These are phyloP conservation scores for Fusarium nelsonii DNA, from an alignment of 2,329 filamentous ascomycete genomes.

Conservation along the genomic window DNA sequence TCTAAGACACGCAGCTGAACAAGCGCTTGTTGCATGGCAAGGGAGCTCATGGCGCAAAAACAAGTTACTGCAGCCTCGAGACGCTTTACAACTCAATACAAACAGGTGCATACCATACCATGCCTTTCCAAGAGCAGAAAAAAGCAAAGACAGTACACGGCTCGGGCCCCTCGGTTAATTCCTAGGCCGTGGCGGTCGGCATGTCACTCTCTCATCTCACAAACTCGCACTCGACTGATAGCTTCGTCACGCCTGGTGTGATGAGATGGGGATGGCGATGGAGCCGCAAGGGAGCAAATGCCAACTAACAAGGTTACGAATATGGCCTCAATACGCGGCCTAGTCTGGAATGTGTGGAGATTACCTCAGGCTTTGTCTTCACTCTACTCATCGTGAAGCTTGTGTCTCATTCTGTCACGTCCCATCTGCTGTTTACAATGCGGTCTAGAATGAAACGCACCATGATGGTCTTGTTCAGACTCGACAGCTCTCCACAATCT, in stretches of 20 bases:
- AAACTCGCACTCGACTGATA: conserved; percentile 5
- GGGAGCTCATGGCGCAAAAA: conserved; percentile 24
- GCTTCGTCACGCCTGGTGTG: conserved; percentile 13
- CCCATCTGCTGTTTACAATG: conserved; percentile 22
- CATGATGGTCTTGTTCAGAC: conserved; percentile 30
- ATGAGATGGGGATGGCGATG: background rate
- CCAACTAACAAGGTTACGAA: conserved; percentile 19
- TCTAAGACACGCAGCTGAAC: conserved; percentile 38
- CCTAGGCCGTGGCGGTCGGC: conserved; percentile 1
- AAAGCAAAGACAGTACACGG: conserved; percentile 31
- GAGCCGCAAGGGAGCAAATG: conserved; percentile 34
- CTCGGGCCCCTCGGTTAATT: conserved; percentile 33
- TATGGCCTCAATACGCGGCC: conserved; percentile 14
- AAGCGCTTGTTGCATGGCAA: conserved; percentile 7
- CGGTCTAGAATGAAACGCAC: conserved; percentile 33
- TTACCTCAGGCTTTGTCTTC: conserved; percentile 22
- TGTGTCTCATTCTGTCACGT: conserved; percentile 34
- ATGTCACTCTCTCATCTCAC: conserved; percentile 1
- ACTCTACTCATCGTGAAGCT: conserved; percentile 12
- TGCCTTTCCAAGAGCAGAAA: conserved; percentile 14
- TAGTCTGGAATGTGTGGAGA: conserved; percentile 32
- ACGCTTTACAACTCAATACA: background rate
- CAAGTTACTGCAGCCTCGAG: conserved; percentile 2
- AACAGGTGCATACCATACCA: conserved; percentile 5
- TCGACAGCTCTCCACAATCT: conserved; percentile 27